Evolutionary conservation across 2,329 filamentous ascomycete genomes (phyloP).

Genomic region (Arthroderma uncinatum): DNA sequence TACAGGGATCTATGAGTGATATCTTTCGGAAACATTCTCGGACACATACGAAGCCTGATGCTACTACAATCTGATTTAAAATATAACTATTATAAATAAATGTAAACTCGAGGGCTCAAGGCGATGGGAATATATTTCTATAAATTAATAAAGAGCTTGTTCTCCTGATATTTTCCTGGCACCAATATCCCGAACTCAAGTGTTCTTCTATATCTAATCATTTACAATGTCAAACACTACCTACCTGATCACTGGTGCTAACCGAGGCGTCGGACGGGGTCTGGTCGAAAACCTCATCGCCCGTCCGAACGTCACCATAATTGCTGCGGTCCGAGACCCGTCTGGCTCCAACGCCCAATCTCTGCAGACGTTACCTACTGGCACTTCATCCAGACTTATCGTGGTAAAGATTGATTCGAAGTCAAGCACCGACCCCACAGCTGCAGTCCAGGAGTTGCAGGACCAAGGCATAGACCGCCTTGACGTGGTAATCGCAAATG

Average conservation of each 20-base stretch:
- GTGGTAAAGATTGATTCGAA: constrained; percentile 36
- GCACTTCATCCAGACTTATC: constrained; percentile 28
- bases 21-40: no score
- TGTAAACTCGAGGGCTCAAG: no score
- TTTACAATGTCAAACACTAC: neutral
- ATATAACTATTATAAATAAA: no score
- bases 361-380: constrained; percentile 20
- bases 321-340: constrained; percentile 17
- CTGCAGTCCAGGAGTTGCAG: constrained; percentile 25
- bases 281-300: constrained; percentile 27
- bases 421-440: constrained; percentile 25
- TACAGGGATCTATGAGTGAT: no score
- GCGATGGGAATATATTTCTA: no score
- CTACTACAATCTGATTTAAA: no score
- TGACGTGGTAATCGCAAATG: constrained; percentile 45
- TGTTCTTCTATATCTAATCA: no score
- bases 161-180: no score
- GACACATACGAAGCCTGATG: no score
- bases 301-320: constrained; percentile 26
- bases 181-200: no score
- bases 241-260: neutral
- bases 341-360: constrained; percentile 8
- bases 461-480: constrained; percentile 22
- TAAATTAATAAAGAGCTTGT: no score
- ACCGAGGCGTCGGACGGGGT: constrained; percentile 27